Evolutionary conservation across 176 grass and related monocot genomes (phyloP).

Genomic region (Pontederia crassipes): DNA sequence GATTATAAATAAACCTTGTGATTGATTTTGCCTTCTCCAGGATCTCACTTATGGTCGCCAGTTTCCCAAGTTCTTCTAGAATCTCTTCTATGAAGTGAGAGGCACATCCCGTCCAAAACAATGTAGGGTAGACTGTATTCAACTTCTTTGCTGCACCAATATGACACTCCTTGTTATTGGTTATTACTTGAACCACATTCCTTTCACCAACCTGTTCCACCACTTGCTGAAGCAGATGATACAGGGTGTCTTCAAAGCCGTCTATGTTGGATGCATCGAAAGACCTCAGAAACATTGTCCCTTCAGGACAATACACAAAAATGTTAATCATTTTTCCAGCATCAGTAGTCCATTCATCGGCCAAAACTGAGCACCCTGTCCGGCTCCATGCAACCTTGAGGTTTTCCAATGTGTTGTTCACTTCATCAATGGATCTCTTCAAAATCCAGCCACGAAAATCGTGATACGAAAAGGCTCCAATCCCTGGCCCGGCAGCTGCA

Average conservation of each 20-base stretch:
- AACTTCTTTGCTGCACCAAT: slow-evolving; percentile 46
- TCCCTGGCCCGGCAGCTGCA: slow-evolving; percentile 27
- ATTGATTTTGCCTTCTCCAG: slow-evolving; percentile 67
- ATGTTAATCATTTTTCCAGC: slow-evolving; percentile 79
- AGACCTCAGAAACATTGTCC: slow-evolving; percentile 79
- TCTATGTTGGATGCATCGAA: slow-evolving; percentile 63
- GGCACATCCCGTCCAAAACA: slow-evolving; percentile 82
- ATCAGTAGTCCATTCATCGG: slow-evolving; percentile 53
- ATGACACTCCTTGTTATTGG: slow-evolving; percentile 57
- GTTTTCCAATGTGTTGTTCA: slow-evolving; percentile 32
- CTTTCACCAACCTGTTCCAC: slow-evolving; percentile 61
- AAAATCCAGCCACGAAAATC: slow-evolving; percentile 61
- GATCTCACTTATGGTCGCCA: slow-evolving; percentile 47
- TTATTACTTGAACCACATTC: slow-evolving; percentile 85
- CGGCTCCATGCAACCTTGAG: slow-evolving; percentile 49
- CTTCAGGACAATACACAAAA: slow-evolving; percentile 70
- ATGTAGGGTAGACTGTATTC: slow-evolving; percentile 57
- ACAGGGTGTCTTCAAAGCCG: slow-evolving; percentile 44
- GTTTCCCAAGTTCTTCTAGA: slow-evolving; percentile 72
- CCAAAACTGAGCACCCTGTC: slow-evolving; percentile 72
- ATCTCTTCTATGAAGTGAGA: slow-evolving; percentile 74
- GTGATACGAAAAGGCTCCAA: slow-evolving; percentile 45
- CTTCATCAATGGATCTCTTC: slow-evolving; percentile 60
- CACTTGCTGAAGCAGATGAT: slow-evolving; percentile 55
- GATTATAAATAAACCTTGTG: slow-evolving; percentile 78